phyloP scores from a whole-genome alignment of 1,284 basidiomycete species.

The Kwoniella shivajii region DNA sequence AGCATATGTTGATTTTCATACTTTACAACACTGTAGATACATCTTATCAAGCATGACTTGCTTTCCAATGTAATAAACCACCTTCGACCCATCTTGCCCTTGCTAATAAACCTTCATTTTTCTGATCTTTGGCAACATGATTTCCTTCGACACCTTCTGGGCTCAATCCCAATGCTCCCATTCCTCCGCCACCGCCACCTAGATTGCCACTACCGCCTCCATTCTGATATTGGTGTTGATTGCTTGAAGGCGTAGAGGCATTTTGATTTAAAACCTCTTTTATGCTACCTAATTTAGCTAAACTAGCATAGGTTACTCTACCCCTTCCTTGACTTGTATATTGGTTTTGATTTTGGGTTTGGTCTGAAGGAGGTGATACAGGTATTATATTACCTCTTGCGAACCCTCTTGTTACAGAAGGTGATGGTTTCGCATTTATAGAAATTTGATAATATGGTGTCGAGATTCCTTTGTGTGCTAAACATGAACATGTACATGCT shows the following conservation, averaged over 20 bases:
- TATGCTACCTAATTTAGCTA: constrained; percentile 20
- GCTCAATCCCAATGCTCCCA: constrained; percentile 12
- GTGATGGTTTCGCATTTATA: constrained; percentile 7
- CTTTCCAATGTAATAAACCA: constrained; percentile 24
- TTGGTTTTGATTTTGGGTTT: too few relatives aligned
- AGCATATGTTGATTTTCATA: too few relatives aligned
- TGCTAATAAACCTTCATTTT: constrained; percentile 19
- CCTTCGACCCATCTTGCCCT: constrained; percentile 24
- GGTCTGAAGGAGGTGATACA: constrained; percentile 1
- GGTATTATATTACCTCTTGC: constrained; percentile 11
- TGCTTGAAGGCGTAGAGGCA: background rate
- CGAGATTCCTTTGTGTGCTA: constrained; percentile 23
- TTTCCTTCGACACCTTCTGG: constrained; percentile 8
- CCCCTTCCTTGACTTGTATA: constrained; percentile 3
- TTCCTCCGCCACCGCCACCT: background rate
- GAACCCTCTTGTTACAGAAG: constrained; percentile 15
- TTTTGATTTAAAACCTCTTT: constrained; percentile 10
- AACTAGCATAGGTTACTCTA: constrained; percentile 19
- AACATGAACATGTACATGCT: constrained; percentile 42
- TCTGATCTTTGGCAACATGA: background rate
- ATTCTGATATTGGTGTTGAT: background rate
- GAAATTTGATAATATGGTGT: constrained; percentile 21
- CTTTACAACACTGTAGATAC: background rate
- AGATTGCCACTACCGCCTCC: background rate
- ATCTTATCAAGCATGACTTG: background rate